These are phyloP conservation scores for Phyllostachys edulis DNA, from an alignment of 176 grass and related monocot genomes.

Conservation along the genomic window DNA sequence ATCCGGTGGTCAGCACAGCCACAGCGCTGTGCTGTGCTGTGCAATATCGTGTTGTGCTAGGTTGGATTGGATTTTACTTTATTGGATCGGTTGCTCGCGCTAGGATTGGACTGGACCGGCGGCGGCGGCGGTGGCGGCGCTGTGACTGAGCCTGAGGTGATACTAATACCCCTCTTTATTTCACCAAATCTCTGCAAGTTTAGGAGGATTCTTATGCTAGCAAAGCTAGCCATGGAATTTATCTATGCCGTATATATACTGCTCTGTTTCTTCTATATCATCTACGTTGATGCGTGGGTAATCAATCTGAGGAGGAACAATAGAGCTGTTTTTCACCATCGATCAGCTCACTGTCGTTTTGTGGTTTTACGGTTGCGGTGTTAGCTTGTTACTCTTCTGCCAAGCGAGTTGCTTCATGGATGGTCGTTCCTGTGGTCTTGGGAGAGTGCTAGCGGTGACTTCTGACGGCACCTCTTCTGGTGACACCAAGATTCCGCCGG, in stretches of 20 bases:
- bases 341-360: neutral
- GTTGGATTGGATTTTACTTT: neutral
- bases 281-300: neutral
- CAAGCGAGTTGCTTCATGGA: constrained; percentile 16
- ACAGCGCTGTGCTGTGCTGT: too few species aligned
- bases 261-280: neutral
- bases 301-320: neutral
- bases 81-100: neutral
- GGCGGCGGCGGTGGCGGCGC: too few species aligned
- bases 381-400: neutral
- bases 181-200: neutral
- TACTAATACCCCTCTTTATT: neutral
- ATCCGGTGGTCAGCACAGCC: neutral
- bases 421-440: neutral
- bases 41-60: neutral
- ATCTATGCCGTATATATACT: neutral
- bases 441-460: neutral
- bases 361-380: neutral
- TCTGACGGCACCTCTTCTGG: neutral
- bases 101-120: neutral
- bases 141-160: neutral
- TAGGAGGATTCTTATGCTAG: neutral
- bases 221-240: neutral
- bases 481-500: neutral
- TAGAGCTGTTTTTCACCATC: neutral